A percentile compares a stretch with the other conserved stretches of the same genome.
phyloP scores from a whole-genome alignment of 345 rosid species.

The Combretum micranthum region DNA sequence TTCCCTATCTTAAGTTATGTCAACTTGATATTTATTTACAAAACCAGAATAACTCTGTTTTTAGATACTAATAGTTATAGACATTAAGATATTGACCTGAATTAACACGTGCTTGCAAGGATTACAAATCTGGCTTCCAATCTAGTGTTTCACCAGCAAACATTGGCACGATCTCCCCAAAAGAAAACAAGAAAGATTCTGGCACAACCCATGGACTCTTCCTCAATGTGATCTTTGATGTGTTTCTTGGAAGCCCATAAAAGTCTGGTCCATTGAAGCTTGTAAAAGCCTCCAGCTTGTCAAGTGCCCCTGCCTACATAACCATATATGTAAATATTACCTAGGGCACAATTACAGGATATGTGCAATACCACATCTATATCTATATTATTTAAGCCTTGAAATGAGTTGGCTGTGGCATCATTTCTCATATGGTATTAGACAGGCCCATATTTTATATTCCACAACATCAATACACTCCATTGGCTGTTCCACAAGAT shows the following conservation, averaged over 20 bases:
- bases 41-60: too few relatives aligned
- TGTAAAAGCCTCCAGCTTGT: slow-evolving; percentile 87
- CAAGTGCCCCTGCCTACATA: slow-evolving; percentile 81
- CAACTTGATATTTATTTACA: too few relatives aligned
- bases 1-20: too few relatives aligned
- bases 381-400: too few relatives aligned
- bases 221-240: slow-evolving; percentile 54
- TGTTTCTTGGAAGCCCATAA: slow-evolving; percentile 87
- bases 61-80: too few relatives aligned
- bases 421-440: too few relatives aligned
- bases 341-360: neutral
- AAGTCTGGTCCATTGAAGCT: slow-evolving; percentile 95
- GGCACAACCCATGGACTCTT: slow-evolving; percentile 76
- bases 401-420: too few relatives aligned
- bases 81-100: too few relatives aligned
- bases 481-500: too few relatives aligned
- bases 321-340: neutral
- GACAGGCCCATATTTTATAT: too few relatives aligned
- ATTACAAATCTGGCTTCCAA: slow-evolving; percentile 7
- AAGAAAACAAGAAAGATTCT: slow-evolving; percentile 50
- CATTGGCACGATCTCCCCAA: slow-evolving; percentile 88
- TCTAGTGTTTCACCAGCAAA: slow-evolving; percentile 55
- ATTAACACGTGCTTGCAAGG: too few relatives aligned
- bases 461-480: too few relatives aligned
- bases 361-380: neutral